Base-by-base conservation (phyloP, 78 protist genomes). In the Dictyostelium brefeldianum region DNA sequence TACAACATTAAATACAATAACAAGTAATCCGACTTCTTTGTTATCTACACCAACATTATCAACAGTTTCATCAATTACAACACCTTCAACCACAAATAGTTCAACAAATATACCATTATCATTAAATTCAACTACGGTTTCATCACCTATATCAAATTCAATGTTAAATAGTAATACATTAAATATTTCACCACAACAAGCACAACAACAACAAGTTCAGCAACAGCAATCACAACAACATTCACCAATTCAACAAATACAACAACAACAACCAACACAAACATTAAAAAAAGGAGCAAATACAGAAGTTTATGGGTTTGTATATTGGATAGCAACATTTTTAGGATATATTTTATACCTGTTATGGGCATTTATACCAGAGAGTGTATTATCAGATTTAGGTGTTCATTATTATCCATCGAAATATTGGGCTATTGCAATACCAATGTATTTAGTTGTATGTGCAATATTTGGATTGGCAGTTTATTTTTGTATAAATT, bases 331-430 rank as follows among this genome's bases (percentile, higher is more conserved):
- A 20, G 79, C 87, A 51, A 90, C 94, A 51, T 80, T 90, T 31
- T 41, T 90, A 50, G 94, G 87, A 8, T 90, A 90, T 31, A 31
- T 80, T 29, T 79, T 80, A 17, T 90, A 81, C 48, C 31, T 90
- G 14, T 46, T 90, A 27, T 90, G 94, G 94, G 94, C 94, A 73
- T 90, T 90, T 14, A 56, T 90, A 65, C 94, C 94, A 3, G 94
- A 90, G 22, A n/a, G 43, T 50, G 43, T 47, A 14, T 36, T 90
- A 31, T 51, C 80, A 27, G 77, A 80, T 1, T 11, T 90, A 8
- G 94, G 94, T 65, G 81, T 90, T 8, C 87, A 80, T 17, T 90
- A 90, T 22, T 90, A 90, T 56, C 94, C 94, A 15, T 67, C 59
- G 8, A 90, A 90, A 41, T 90, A 81, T 56, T 90, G 94, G 94